Evolutionary conservation across 75 land plant species (phyloP), one percentile per base, ranked within the genome.

Genomic region (Adiantum capillusveneris): DNA sequence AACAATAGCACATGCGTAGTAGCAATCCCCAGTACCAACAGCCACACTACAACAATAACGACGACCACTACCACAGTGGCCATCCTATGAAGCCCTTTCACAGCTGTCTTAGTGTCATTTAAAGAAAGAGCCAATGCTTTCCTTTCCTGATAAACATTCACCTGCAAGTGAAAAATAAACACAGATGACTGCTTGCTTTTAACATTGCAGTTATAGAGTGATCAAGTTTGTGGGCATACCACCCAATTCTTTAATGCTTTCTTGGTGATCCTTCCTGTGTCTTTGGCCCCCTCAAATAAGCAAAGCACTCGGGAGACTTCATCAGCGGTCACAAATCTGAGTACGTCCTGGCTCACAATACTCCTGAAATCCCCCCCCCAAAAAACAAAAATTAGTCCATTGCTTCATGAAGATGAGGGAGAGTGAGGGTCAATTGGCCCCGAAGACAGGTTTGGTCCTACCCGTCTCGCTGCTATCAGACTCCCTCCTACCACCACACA

Each of bases 31-130:
- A 95, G 70, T n/a, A 95, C 71, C 2, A 95, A 59, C 9, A 95
- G 81, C 78, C 80, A 81, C 9, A 86, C 71, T 27, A 83, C 52
- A 0, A 74, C 0, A 36, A 90, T 75, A 36, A 95, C 65, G 6
- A 84, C 58, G 26, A 58, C 62, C 36, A 90, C 68, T 11, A 86
- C 53, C 0, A 75, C 34, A 34, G 86, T 84, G 18, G 75, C 73
- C 64, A 90, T 76, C 11, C 79, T 72, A 54, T 95, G 88, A 7
- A 95, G 83, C 66, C 77, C 82, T 29, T 87, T 84, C 9, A 95
- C 92, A 1, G 96, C 99, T n/a, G 97, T 86, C 63, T 95, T 90
- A 0, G 96, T 95, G 43, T 95, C 99, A 59, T 91, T 90, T 44
- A 95, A 58, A 5, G 99, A 84, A 37, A 82, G 71, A 1, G 97